Percentiles rank a stretch among this genome's conserved stretches.
These are phyloP conservation scores for Incumbomyces delicatus DNA, from an alignment of 2,329 filamentous ascomycete species.

Conservation along the genomic window DNA sequence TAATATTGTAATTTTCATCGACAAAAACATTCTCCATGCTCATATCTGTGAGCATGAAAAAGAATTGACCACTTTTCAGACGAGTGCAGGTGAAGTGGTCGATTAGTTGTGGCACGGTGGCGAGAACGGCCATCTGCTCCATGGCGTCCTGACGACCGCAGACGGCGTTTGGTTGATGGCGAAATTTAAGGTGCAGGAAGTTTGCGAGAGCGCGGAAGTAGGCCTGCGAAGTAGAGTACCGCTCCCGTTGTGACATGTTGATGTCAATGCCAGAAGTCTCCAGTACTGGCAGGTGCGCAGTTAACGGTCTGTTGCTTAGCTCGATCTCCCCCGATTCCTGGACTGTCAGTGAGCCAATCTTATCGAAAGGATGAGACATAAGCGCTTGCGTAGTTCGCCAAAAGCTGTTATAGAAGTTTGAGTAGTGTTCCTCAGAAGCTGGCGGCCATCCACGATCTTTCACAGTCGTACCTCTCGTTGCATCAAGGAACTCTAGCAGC, in stretches of 20 bases:
- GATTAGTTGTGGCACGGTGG: conserved; percentile 19
- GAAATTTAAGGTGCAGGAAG: conserved; percentile 21
- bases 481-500: no score
- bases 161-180: conserved; percentile 22
- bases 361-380: not conserved
- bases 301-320: conserved; percentile 7
- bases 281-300: not conserved
- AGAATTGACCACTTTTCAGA: conserved; percentile 26
- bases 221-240: conserved; percentile 20
- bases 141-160: conserved; percentile 6
- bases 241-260: conserved; percentile 17
- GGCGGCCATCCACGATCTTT: not conserved
- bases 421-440: not conserved
- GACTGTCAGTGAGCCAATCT: conserved; percentile 14
- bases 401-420: no score
- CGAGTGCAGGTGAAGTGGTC: no score
- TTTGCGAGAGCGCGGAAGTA: conserved; percentile 23
- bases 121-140: conserved; percentile 18
- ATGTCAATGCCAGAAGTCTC: conserved; percentile 17
- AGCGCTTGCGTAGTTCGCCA: no score
- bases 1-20: conserved; percentile 22
- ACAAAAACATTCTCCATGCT: conserved; percentile 28
- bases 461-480: no score
- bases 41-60: conserved; percentile 30
- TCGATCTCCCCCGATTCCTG: conserved; percentile 20